Percentiles rank a stretch among this genome's conserved stretches.
Conservation (phyloP, 371 early-diverging fungal species). For the Sporodiniella umbellata region DNA sequence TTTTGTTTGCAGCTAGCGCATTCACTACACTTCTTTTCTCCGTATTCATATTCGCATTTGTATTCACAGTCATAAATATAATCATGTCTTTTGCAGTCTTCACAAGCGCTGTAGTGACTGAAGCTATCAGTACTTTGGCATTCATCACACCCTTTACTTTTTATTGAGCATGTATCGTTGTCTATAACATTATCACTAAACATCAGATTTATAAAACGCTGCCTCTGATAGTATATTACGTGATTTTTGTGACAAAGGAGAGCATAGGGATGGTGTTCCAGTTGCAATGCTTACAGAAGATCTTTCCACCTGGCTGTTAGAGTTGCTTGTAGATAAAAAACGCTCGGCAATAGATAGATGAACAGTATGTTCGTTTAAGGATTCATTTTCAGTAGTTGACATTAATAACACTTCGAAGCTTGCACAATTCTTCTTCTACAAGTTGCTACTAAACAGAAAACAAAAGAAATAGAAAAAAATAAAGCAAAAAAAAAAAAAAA, state of each 20-base stretch:
- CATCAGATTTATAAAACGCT: not conserved
- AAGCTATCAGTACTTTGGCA: no score
- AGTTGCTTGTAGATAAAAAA: slow-evolving; percentile 6
- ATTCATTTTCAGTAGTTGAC: not conserved
- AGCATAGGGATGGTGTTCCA: not conserved
- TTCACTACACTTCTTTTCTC: not conserved
- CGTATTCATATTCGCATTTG: not conserved
- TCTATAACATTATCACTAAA: not conserved
- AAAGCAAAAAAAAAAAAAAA: no score
- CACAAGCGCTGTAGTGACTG: no score
- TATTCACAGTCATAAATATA: no score
- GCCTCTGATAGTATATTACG: not conserved
- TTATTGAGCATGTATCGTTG: not conserved
- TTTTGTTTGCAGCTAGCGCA: not conserved
- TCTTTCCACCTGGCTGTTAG: not conserved
- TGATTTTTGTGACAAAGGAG: not conserved
- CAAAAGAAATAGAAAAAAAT: no score
- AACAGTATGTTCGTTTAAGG: not conserved
- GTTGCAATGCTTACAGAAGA: not conserved
- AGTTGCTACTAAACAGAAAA: not conserved
- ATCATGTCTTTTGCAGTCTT: no score
- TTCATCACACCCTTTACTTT: not conserved
- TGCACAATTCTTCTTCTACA: not conserved
- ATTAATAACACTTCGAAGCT: not conserved
- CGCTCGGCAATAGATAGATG: slow-evolving; percentile 20